A percentile compares a stretch with the other conserved stretches of the same genome.
Conservation (phyloP, 805 yeast genomes). For the Pachysolen tannophilus region DNA sequence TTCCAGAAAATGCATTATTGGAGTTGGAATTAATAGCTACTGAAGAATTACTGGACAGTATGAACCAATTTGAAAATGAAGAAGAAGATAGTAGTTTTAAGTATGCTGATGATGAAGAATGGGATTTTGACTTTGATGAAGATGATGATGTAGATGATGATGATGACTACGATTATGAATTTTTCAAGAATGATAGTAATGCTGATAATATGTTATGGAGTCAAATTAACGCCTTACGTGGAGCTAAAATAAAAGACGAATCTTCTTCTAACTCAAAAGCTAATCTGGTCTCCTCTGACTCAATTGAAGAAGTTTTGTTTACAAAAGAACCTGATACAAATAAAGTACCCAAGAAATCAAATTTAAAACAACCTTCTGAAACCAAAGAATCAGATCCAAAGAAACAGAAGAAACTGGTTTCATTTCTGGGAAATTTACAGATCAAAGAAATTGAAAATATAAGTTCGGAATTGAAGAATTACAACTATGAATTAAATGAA, state of each 20-base stretch:
- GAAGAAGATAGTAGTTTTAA: conserved; percentile 29
- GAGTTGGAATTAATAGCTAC: conserved; percentile 49
- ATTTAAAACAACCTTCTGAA: neutral
- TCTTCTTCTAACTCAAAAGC: neutral
- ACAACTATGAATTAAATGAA: too few species aligned
- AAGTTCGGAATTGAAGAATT: conserved; percentile 35
- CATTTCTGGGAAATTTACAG: conserved; percentile 43
- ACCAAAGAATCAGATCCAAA: neutral
- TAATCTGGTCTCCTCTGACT: too few species aligned
- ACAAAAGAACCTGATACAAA: neutral
- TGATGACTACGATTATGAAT: conserved; percentile 11
- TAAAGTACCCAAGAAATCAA: neutral
- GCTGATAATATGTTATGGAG: conserved; percentile 33
- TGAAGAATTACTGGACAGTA: conserved; percentile 29
- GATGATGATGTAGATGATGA: conserved; percentile 21
- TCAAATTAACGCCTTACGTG: conserved; percentile 25
- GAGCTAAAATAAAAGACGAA: conserved; percentile 12
- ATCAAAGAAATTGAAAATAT: conserved; percentile 55
- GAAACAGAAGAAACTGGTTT: conserved; percentile 4
- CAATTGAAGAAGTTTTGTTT: too few species aligned
- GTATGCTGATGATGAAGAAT: conserved; percentile 31
- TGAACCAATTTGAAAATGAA: conserved; percentile 24
- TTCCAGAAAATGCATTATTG: conserved; percentile 32
- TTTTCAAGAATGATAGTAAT: conserved; percentile 11
- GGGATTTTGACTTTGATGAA: conserved; percentile 15